Evolutionary conservation across 305 asterid species (phyloP).

Genomic region (Solanum chacoense): DNA sequence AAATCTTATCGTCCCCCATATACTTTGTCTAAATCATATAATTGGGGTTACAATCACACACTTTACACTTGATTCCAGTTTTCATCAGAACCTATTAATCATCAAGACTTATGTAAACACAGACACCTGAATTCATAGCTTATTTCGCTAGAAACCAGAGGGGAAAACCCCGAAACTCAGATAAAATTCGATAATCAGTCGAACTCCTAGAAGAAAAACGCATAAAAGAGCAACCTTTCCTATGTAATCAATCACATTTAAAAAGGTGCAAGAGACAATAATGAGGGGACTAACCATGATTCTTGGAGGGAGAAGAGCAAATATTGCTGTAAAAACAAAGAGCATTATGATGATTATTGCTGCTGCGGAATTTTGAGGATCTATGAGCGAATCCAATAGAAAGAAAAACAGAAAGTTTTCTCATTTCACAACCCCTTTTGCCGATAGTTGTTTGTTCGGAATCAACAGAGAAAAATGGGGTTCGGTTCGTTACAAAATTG

Average conservation of each 20-base stretch:
- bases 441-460: not conserved
- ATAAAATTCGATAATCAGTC: not conserved
- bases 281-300: conserved; percentile 7
- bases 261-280: not conserved
- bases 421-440: conserved; percentile 17
- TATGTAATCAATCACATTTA: not conserved
- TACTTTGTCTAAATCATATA: not conserved
- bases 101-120: not conserved
- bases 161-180: not conserved
- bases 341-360: not conserved
- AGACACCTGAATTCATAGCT: not conserved
- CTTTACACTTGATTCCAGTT: not conserved
- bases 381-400: conserved; percentile 20
- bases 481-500: not conserved
- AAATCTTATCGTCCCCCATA: not conserved
- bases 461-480: not conserved
- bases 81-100: not conserved
- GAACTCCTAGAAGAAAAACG: not conserved
- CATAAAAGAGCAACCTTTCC: not conserved
- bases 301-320: conserved; percentile 12
- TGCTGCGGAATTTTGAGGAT: conserved; percentile 14
- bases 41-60: not conserved
- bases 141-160: not conserved
- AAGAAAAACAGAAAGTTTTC: conserved; percentile 22
- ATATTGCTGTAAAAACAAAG: conserved; percentile 33